Percentiles rank a stretch among this genome's conserved stretches.
Evolutionary conservation across 2,329 filamentous ascomycete species (phyloP).

Genomic region (Scytalidium sp.): DNA sequence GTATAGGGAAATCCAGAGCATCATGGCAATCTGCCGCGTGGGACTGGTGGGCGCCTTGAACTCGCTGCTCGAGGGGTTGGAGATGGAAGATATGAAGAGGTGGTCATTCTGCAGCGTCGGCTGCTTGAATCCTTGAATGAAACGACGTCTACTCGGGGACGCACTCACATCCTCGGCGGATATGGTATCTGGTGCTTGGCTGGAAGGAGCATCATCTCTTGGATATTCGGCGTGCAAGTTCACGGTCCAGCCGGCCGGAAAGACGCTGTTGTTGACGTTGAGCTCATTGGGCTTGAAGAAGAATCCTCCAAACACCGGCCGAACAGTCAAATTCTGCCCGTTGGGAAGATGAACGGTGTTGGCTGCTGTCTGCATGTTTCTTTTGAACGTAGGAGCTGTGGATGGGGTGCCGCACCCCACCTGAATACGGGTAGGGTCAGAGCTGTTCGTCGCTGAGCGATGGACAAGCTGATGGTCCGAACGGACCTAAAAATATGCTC

Average conservation of each 20-base stretch:
- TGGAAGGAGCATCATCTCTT: constrained; percentile 25
- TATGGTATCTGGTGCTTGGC: constrained; percentile 19
- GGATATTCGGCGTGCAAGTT: constrained; percentile 68
- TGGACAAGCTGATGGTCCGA: no score
- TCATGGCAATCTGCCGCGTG: constrained; percentile 89
- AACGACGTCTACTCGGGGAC: constrained; percentile 29
- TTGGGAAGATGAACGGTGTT: constrained; percentile 72
- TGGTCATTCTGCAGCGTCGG: constrained; percentile 78
- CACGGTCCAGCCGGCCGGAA: constrained; percentile 87
- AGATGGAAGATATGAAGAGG: constrained; percentile 89
- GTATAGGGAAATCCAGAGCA: constrained; percentile 90
- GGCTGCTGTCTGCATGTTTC: constrained; percentile 19
- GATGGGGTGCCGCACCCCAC: not conserved
- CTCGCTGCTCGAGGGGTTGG: constrained; percentile 75
- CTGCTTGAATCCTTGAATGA: constrained; percentile 62
- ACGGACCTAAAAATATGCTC: no score
- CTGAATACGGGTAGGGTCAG: no score
- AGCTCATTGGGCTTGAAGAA: constrained; percentile 84
- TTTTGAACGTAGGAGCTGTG: not conserved
- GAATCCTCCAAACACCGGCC: constrained; percentile 85
- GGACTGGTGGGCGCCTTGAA: constrained; percentile 78
- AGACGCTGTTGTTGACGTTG: constrained; percentile 64
- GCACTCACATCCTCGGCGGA: constrained; percentile 22
- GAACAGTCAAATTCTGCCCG: constrained; percentile 77
- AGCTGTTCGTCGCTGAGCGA: no score